A percentile compares a stretch with the other conserved stretches of the same genome.
Evolutionary conservation across 805 yeast species (phyloP).

Genomic region (Cyberlindnera amylophila): DNA sequence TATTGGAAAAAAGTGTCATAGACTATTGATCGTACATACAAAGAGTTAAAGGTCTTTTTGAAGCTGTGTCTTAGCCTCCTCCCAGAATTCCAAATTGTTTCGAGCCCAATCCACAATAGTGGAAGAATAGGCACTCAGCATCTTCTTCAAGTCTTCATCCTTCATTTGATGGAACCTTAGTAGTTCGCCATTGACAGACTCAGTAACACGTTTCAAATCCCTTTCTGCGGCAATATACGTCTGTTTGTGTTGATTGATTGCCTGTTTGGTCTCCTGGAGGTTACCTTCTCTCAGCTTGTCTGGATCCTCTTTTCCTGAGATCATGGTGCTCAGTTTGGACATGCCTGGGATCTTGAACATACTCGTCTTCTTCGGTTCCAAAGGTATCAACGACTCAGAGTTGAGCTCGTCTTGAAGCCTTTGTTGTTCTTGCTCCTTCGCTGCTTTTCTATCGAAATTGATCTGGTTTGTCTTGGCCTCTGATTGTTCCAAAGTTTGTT

Average conservation of each 20-base stretch:
- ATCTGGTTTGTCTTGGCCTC: constrained; percentile 27
- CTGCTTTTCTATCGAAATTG: constrained; percentile 26
- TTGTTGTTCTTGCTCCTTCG: constrained; percentile 17
- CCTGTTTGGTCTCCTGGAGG: constrained; percentile 40
- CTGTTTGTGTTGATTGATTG: constrained; percentile 43
- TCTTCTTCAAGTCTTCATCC: constrained; percentile 47
- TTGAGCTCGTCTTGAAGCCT: constrained; percentile 4
- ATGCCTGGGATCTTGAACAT: constrained; percentile 54
- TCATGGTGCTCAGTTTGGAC: constrained; percentile 44
- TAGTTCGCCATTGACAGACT: constrained; percentile 38
- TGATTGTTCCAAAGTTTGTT: constrained; percentile 26
- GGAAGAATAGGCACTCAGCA: constrained; percentile 49
- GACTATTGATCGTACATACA: not conserved
- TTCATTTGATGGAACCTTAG: constrained; percentile 45
- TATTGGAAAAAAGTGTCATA: too few species aligned
- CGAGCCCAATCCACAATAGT: constrained; percentile 63
- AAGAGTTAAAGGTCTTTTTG: not conserved
- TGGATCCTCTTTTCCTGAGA: constrained; percentile 56
- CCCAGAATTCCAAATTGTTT: constrained; percentile 65
- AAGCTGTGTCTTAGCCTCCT: constrained; percentile 41
- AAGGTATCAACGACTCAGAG: constrained; percentile 10
- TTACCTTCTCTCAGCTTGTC: constrained; percentile 56
- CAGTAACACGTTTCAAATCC: constrained; percentile 48
- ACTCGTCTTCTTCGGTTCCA: constrained; percentile 26
- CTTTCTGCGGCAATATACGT: constrained; percentile 50